Evolutionary conservation across 192 early-diverging fungal species (phyloP), one percentile per base, ranked within the genome.

Genomic region (Umbelopsis vinacea): DNA sequence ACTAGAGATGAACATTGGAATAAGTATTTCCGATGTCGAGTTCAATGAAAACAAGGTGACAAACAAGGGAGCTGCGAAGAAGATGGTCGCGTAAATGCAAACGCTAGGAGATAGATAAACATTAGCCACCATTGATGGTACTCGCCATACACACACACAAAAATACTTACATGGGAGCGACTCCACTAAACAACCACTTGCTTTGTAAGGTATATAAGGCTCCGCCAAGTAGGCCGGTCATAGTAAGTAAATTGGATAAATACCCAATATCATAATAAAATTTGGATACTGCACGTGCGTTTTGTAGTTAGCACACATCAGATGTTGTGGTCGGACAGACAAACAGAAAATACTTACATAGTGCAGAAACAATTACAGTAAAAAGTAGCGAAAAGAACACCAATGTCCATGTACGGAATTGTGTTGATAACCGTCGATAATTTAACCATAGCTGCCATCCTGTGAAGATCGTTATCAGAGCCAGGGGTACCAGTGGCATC

Each of bases 261-360:
- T 67, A 71, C 11, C 74, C 70, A 54, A 57, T 50, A 45, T 71
- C 63, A 55, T 76, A 76, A 67, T 46, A 71, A 23, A 71, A 71
- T 37, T 47, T 76, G 21, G 66, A 70, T 46, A 71, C 74, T 76
- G 67, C 23, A 63, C 11, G 53, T 24, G 12, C 9, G 23, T 23
- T 54, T 54, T 17, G 4, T 6, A 21, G 11, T 54, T 54, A 54
- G 11, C 12, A 22, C 23, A 22, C 22, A 26, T 26, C 1, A 24
- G 5, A 54, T 29, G 12, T 54, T 3, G 22, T n/a, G n/a, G n/a
- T n/a, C n/a, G n/a, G n/a, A n/a, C n/a, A n/a, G n/a, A n/a, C n/a
- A n/a, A n/a, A 8, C 40, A 12, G 8, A 9, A n/a, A 35, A 19
- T 21, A 73, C 71, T 67, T 68, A 74, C 72, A 45, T 12, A 74